These are phyloP conservation scores for Penicillium sp. DNA, from an alignment of 2,329 filamentous ascomycete species.

Conservation along the genomic window DNA sequence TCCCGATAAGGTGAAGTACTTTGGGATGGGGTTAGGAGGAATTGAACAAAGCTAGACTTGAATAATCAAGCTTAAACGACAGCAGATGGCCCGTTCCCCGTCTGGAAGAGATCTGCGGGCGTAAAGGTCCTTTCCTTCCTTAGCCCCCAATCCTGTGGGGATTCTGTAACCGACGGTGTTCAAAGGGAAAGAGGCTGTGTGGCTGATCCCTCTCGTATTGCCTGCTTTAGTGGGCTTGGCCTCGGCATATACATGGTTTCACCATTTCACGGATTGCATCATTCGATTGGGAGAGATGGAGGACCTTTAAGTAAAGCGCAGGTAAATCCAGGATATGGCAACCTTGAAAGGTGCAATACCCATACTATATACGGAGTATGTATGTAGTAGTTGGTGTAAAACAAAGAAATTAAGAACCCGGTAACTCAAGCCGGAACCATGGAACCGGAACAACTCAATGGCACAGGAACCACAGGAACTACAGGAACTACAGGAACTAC, in stretches of 20 bases:
- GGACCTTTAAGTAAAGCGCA: not conserved
- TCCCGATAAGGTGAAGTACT: not conserved
- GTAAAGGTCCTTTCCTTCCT: constrained; percentile 3
- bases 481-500: too few species aligned
- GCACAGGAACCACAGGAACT: not conserved
- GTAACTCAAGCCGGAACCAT: not conserved
- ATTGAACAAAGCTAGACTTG: not conserved
- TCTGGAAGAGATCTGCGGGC: constrained; percentile 9
- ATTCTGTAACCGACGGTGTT: not conserved
- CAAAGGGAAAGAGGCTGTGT: constrained; percentile 6
- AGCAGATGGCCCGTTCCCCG: not conserved
- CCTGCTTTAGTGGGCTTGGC: not conserved
- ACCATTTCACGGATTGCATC: not conserved
- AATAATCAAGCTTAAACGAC: constrained; percentile 3
- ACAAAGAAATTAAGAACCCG: not conserved
- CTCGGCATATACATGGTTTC: not conserved
- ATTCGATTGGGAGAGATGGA: not conserved
- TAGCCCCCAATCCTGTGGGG: not conserved
- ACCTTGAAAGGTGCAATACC: not conserved
- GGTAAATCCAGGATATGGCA: not conserved
- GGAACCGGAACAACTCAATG: not conserved
- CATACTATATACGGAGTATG: too few species aligned
- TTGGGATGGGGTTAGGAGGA: not conserved
- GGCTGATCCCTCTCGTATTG: constrained; percentile 17
- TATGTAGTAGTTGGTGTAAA: not conserved